Evolutionary conservation across 1,284 basidiomycete genomes (phyloP), one percentile per base, ranked within the genome.

Genomic region (Xerocomus amazonicus): DNA sequence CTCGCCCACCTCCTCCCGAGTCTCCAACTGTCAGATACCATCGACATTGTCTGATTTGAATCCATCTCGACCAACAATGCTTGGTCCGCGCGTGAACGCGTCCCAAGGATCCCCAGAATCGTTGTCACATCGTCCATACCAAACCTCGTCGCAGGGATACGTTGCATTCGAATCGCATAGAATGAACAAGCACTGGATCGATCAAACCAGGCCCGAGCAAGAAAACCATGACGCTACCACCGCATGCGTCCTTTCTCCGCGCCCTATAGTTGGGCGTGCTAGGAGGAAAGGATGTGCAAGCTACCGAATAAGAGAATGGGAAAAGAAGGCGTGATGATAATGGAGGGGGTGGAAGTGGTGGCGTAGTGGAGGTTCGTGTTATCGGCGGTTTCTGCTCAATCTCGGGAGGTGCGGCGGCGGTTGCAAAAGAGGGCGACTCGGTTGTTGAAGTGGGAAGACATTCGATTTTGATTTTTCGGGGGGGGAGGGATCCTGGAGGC

Each of bases 211-310:
- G 32, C 39, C 43, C 9, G 6, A 28, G 35, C 0, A 27, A 41
- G 33, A 43, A 56, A 40, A 37, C n/a, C 33, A 5, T 8, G 6
- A 37, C 3, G 17, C 46, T 50, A 54, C 47, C 61, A 55, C 43
- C n/a, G 38, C 59, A 45, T 1, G 27, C 37, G 16, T 48, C 47
- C 47, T 37, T 38, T 43, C 48, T 52, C 54, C 32, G 58, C 44
- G 51, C 54, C 59, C 57, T 55, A 33, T 4, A 50, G 39, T 16
- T 48, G 50, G 59, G 59, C 57, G 45, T 43, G 10, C 51, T 48
- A 28, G 55, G 60, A 55, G 58, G 7, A 39, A 35, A 43, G 50
- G 3, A 39, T 51, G 19, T 45, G 31, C 32, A 41, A 42, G 48
- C 50, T 47, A 8, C 35, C 36, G 41, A 13, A 4, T 12, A 2